These are phyloP conservation scores for Ophiostoma pallidulum DNA, from an alignment of 2,329 filamentous ascomycete species.

Conservation along the genomic window DNA sequence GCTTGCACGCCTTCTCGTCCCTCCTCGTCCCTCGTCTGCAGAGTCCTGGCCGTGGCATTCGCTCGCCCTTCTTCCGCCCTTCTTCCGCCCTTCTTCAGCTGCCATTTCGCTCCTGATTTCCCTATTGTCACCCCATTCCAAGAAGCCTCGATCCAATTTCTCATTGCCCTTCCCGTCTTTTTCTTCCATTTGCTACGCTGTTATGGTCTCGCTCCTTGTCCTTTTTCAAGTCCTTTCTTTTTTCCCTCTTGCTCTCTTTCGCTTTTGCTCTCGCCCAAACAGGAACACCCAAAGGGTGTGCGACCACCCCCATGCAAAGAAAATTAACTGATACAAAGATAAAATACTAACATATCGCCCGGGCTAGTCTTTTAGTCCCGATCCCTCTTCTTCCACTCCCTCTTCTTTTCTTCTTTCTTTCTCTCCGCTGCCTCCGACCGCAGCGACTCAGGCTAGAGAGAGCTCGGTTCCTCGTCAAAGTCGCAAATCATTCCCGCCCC, in stretches of 20 bases:
- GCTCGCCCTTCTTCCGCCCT: not conserved
- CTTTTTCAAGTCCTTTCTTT: not conserved
- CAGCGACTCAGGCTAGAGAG: too few species aligned
- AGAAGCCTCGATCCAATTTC: not conserved
- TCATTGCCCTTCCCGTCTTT: not conserved
- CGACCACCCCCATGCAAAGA: not conserved
- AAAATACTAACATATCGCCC: constrained; percentile 4
- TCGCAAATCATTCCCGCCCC: too few species aligned
- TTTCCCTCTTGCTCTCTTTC: not conserved
- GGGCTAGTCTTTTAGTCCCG: constrained; percentile 1
- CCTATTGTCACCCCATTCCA: constrained; percentile 7
- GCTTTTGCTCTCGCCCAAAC: not conserved
- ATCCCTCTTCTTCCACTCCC: not conserved
- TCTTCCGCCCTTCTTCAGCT: constrained; percentile 3
- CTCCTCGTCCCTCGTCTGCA: not conserved
- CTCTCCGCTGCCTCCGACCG: not conserved
- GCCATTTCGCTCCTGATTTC: constrained; percentile 3
- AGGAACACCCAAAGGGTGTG: not conserved
- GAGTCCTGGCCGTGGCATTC: too few species aligned
- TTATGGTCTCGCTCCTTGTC: too few species aligned
- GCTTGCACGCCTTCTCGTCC: not conserved
- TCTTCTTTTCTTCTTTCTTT: not conserved
- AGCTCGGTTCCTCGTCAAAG: too few species aligned
- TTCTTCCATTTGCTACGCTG: not conserved
- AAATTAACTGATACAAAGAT: not conserved